These are phyloP conservation scores for Rhizophora mangle DNA, from an alignment of 345 rosid genomes.

Conservation along the genomic window DNA sequence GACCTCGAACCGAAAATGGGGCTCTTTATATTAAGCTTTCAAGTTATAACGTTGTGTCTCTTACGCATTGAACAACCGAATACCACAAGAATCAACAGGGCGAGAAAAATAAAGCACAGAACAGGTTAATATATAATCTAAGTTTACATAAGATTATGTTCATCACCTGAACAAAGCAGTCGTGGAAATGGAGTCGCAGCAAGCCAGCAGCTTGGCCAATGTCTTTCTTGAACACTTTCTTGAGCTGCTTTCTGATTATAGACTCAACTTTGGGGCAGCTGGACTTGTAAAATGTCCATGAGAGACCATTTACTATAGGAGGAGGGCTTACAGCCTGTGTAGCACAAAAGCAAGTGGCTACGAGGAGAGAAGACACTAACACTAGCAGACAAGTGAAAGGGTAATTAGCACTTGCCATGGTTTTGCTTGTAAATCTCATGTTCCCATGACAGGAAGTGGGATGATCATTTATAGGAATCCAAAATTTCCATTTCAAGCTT, in stretches of 20 bases:
- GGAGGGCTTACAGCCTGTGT: constrained; percentile 17
- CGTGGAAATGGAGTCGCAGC: constrained; percentile 91
- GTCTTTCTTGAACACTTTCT: constrained; percentile 60
- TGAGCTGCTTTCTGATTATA: constrained; percentile 48
- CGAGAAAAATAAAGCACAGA: too few species aligned
- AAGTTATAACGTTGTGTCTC: too few species aligned
- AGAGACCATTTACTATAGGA: constrained; percentile 54
- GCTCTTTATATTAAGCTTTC: too few species aligned
- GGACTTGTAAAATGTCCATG: constrained; percentile 59
- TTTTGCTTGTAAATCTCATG: too few species aligned
- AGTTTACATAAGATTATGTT: too few species aligned
- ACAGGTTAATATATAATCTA: too few species aligned
- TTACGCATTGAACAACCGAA: too few species aligned
- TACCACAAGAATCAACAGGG: too few species aligned
- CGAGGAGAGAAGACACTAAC: constrained; percentile 16
- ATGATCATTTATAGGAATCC: too few species aligned
- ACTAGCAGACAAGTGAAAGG: constrained; percentile 7
- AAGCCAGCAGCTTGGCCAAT: constrained; percentile 86
- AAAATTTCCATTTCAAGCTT: too few species aligned
- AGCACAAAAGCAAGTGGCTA: constrained; percentile 9
- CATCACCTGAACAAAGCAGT: constrained; percentile 85
- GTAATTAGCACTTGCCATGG: constrained; percentile 10
- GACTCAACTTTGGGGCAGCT: constrained; percentile 67
- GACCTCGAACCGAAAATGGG: too few species aligned
- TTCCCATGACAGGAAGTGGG: too few species aligned